Percentiles rank a stretch among this genome's conserved stretches.
Evolutionary conservation across 2,329 filamentous ascomycete genomes (phyloP).

Genomic region (Geosmithia putterillii): DNA sequence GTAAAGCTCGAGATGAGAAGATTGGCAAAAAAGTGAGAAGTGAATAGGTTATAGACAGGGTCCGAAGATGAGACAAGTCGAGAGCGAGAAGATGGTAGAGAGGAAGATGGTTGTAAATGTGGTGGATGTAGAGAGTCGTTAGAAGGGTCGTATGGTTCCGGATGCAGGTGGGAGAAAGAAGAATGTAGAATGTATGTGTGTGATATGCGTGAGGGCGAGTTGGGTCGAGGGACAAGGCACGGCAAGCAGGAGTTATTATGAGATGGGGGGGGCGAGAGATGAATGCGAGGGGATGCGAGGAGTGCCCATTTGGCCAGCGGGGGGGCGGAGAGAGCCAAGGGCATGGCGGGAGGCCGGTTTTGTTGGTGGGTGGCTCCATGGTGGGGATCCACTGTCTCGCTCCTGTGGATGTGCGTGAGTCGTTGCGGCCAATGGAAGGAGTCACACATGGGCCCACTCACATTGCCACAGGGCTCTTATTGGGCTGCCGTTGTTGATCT

Average conservation of each 20-base stretch:
- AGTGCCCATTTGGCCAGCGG: no score
- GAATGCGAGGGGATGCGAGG: background rate
- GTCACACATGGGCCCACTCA: background rate
- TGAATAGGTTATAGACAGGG: background rate
- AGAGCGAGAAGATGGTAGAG: background rate
- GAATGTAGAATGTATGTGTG: background rate
- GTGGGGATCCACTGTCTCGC: background rate
- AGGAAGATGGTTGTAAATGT: background rate
- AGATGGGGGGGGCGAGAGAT: background rate
- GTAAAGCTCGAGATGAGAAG: background rate
- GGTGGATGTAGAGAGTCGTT: background rate
- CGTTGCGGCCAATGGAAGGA: constrained; percentile 1
- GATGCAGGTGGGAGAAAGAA: background rate
- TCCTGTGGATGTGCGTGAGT: background rate
- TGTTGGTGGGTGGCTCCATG: constrained; percentile 2
- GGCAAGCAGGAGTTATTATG: background rate
- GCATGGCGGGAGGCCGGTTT: constrained; percentile 3
- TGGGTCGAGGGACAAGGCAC: background rate
- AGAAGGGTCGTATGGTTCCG: background rate
- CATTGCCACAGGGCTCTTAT: constrained; percentile 5
- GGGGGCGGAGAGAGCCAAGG: constrained; percentile 2
- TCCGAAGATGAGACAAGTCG: background rate
- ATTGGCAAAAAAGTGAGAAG: background rate
- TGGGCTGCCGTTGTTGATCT: constrained; percentile 1
- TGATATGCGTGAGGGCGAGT: background rate